Evolutionary conservation across 768 basidiomycete species (phyloP), one percentile per base, ranked within the genome.

Genomic region (Naganishia onofrii): DNA sequence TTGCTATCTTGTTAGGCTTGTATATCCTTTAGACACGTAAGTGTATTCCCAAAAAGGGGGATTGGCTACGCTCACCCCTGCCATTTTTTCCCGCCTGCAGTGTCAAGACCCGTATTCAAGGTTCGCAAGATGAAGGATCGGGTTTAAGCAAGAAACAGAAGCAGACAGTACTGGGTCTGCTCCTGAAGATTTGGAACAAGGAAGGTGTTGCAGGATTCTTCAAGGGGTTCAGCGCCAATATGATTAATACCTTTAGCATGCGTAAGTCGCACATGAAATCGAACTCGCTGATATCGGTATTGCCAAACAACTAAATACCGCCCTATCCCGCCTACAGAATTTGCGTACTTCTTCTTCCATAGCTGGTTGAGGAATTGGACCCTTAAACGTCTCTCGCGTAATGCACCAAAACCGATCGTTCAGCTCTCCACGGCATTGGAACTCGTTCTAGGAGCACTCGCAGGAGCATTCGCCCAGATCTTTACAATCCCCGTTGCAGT

Each of bases 271-370:
- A 48, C 7, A 36, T 21, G 6, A 15, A 5, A n/a, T 21, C 17
- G 12, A 1, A 8, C 26, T 23, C 38, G 36, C 34, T 56, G 19
- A 57, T 38, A 38, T 29, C 23, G 12, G 55, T 56, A n/a, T n/a
- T 38, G 13, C 15, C 15, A 42, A 15, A 42, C 29, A 29, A 54
- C 48, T 42, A 29, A 26, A 55, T 3, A 31, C 15, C n/a, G 15
- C 15, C 13, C 17, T 66, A 28, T 2, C 23, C 21, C n/a, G 36
- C 66, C 9, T 28, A 23, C 70, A 96, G 94, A 96, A 87, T 97
- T 94, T 78, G 95, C 96, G 29, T 99, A 99, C 83, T 99, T 99
- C 85, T 98, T 95, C 85, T 98, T 96, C 84, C 97, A 98, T 80
- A 90, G 93, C 26, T 85, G 93, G 80, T 90, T 98, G 29, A 87